A percentile compares a stretch with the other conserved stretches of the same genome.
Evolutionary conservation across 2,329 filamentous ascomycete species (phyloP).

Genomic region (Tolypocladium album): DNA sequence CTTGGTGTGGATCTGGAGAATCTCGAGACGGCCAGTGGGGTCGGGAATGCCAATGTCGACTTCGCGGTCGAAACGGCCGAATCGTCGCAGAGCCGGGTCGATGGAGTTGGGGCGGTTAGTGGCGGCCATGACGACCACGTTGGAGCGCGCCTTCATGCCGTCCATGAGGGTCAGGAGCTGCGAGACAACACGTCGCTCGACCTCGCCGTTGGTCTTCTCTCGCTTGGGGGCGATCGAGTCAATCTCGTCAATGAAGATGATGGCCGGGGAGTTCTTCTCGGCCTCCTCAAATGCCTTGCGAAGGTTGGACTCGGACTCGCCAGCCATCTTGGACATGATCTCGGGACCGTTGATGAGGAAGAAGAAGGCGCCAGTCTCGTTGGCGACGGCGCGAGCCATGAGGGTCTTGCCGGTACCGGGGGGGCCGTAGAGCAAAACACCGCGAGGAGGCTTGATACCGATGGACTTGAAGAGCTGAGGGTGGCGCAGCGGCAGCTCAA

Average conservation of each 20-base stretch:
- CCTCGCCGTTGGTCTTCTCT: conserved; percentile 99
- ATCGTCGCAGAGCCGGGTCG: conserved; percentile 92
- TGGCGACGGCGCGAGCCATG: conserved; percentile 97
- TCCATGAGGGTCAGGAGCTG: conserved; percentile 98
- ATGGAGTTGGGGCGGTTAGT: conserved; percentile 99
- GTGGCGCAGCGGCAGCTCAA: conserved; percentile 91
- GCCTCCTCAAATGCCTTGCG: conserved; percentile 99
- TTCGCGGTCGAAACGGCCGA: conserved; percentile 97
- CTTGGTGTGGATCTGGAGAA: conserved; percentile 99
- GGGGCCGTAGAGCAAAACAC: conserved; percentile 92
- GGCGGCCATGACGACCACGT: conserved; percentile 97
- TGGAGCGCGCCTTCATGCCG: conserved; percentile 98
- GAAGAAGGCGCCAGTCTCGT: conserved; percentile 98
- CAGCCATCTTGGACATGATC: conserved; percentile 99
- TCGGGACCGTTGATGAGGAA: conserved; percentile 99
- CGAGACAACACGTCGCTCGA: conserved; percentile 95
- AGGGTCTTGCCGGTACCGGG: conserved; percentile 99
- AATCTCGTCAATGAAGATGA: conserved; percentile 99
- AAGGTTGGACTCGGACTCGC: conserved; percentile 96
- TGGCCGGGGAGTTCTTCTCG: conserved; percentile 97
- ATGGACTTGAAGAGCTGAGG: conserved; percentile 99
- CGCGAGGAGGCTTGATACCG: conserved; percentile 97
- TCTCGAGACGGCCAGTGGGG: conserved; percentile 95
- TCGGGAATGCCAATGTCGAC: conserved; percentile 98
- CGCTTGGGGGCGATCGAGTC: conserved; percentile 98